Conservation (phyloP, 805 yeast genomes). For the Wickerhamiella azymoides region DNA sequence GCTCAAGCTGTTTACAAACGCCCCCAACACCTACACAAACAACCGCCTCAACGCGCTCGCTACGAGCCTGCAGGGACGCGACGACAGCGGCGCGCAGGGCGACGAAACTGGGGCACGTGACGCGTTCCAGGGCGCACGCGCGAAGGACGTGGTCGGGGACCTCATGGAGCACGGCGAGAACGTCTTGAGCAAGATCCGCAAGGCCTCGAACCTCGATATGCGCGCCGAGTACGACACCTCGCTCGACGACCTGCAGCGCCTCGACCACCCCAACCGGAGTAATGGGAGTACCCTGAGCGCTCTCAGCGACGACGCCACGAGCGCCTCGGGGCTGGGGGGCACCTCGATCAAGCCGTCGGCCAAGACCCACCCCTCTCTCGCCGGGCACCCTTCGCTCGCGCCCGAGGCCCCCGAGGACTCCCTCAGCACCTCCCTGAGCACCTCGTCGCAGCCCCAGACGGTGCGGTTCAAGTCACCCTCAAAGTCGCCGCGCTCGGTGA, state of each 20-base stretch:
- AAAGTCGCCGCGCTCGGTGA: neutral
- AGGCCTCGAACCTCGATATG: constrained; percentile 7
- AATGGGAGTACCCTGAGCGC: constrained; percentile 12
- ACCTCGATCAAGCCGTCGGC: neutral
- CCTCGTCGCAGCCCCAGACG: neutral
- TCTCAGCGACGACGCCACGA: neutral
- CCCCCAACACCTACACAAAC: constrained; percentile 19
- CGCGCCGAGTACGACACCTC: constrained; percentile 5
- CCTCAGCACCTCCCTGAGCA: neutral
- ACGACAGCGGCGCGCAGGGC: constrained; percentile 2
- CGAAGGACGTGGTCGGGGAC: constrained; percentile 7
- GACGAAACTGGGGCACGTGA: too few relatives aligned
- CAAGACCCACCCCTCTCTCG: too few relatives aligned
- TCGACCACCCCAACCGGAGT: neutral
- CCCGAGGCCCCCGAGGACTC: neutral
- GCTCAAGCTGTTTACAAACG: constrained; percentile 17
- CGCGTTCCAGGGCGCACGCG: neutral
- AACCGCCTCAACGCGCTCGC: constrained; percentile 17
- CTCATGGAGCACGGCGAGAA: constrained; percentile 8
- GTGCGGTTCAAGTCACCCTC: constrained; percentile 4
- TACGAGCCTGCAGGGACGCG: constrained; percentile 12
- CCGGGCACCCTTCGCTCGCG: too few relatives aligned
- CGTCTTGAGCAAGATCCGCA: constrained; percentile 9
- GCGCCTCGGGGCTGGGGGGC: neutral
- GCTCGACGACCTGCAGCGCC: constrained; percentile 10